Evolutionary conservation across 495 filamentous ascomycete genomes (phyloP).

Genomic region (Bacidia rubella): DNA sequence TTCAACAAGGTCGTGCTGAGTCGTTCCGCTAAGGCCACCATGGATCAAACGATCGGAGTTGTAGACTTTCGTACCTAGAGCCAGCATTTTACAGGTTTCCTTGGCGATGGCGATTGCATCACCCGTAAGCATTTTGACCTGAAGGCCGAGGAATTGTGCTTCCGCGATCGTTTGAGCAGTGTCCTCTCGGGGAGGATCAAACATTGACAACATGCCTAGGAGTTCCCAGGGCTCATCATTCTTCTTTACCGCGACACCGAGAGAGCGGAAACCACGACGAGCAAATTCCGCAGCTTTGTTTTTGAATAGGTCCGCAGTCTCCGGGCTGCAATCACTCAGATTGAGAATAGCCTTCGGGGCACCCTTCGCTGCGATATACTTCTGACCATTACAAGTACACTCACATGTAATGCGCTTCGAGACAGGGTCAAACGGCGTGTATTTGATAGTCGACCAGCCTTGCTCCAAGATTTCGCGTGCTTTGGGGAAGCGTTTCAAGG

Average conservation of each 20-base stretch:
- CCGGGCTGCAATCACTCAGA: slow-evolving; percentile 49
- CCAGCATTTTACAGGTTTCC: slow-evolving; percentile 71
- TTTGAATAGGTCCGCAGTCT: slow-evolving; percentile 51
- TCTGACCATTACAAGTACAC: slow-evolving; percentile 52
- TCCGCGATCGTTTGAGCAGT: slow-evolving; percentile 67
- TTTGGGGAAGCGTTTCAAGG: slow-evolving; percentile 61
- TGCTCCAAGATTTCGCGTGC: slow-evolving; percentile 53
- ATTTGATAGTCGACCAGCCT: slow-evolving; percentile 63
- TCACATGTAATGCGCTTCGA: slow-evolving; percentile 64
- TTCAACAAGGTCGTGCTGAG: slow-evolving; percentile 63
- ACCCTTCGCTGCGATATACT: slow-evolving; percentile 58
- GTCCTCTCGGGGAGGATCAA: slow-evolving; percentile 65
- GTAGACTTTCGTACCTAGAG: slow-evolving; percentile 65
- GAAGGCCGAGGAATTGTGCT: slow-evolving; percentile 61
- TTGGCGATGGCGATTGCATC: slow-evolving; percentile 68
- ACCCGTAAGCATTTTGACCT: slow-evolving; percentile 71
- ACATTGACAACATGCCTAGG: slow-evolving; percentile 66
- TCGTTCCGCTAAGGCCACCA: slow-evolving; percentile 58
- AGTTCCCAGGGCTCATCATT: slow-evolving; percentile 54
- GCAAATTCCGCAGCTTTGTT: slow-evolving; percentile 61
- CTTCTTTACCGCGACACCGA: slow-evolving; percentile 61
- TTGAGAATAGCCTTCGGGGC: slow-evolving; percentile 61
- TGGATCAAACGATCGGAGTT: slow-evolving; percentile 63
- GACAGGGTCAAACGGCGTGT: slow-evolving; percentile 66
- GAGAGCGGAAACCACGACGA: slow-evolving; percentile 68